A percentile compares a stretch with the other conserved stretches of the same genome.
These are phyloP conservation scores for Mycena galopus DNA, from an alignment of 768 basidiomycete genomes.

Conservation along the genomic window DNA sequence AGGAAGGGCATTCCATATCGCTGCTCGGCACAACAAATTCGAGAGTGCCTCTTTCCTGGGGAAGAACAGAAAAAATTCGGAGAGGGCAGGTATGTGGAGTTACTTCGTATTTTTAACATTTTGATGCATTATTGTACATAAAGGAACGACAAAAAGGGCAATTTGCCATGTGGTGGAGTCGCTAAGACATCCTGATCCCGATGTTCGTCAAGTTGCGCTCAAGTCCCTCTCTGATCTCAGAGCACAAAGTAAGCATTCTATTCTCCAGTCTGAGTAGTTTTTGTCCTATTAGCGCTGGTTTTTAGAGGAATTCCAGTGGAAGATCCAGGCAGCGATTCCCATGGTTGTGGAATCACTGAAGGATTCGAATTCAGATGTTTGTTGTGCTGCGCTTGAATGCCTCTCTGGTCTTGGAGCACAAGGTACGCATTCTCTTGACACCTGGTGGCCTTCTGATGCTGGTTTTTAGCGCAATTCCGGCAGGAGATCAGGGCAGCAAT, in stretches of 20 bases:
- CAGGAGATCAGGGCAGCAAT: background rate
- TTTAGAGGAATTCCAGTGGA: background rate
- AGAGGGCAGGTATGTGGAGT: no score
- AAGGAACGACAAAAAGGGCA: background rate
- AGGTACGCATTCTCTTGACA: background rate
- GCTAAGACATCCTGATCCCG: background rate
- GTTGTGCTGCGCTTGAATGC: background rate
- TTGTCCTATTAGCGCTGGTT: background rate
- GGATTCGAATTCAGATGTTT: background rate
- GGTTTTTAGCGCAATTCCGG: background rate
- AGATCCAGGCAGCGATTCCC: background rate
- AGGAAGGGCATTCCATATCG: no score
- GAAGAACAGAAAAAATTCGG: no score
- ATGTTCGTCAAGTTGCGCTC: background rate
- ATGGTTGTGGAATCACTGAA: background rate
- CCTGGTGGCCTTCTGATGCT: background rate
- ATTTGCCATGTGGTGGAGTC: background rate
- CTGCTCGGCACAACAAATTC: no score
- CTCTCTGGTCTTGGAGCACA: background rate
- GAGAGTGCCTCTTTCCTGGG: no score
- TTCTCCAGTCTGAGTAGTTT: background rate
- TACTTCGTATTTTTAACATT: background rate
- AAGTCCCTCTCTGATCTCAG: background rate
- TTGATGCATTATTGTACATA: background rate
- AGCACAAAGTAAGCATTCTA: background rate